Evolutionary conservation across 148 eudicot species (phyloP).

Genomic region (Rhododendron molle): DNA sequence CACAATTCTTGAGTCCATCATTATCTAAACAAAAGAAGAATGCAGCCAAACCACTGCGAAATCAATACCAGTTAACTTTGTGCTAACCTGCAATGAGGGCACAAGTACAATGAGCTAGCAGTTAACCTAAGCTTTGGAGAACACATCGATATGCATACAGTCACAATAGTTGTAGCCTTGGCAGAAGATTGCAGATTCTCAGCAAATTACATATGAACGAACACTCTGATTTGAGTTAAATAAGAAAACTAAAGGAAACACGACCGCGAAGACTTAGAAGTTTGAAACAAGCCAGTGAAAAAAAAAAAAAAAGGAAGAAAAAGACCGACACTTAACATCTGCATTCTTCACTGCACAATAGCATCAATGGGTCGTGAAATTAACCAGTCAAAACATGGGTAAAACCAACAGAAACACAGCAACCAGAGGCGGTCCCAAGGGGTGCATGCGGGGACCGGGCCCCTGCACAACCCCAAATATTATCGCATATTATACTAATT

Average conservation of each 20-base stretch:
- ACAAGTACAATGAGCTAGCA: background rate
- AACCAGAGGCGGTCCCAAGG: no score
- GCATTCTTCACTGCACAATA: background rate
- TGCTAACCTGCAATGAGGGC: background rate
- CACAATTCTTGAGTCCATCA: background rate
- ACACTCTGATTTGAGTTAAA: background rate
- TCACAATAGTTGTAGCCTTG: background rate
- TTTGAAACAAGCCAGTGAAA: background rate
- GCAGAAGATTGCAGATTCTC: background rate
- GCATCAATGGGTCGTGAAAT: background rate
- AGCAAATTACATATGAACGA: background rate
- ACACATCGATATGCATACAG: background rate
- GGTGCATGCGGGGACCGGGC: no score
- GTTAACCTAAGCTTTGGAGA: background rate
- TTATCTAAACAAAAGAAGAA: background rate
- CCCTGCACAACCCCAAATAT: no score
- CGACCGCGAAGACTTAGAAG: background rate
- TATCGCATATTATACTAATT: no score
- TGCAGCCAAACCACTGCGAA: background rate
- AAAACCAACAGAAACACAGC: background rate
- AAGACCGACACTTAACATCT: background rate
- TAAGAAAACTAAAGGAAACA: background rate
- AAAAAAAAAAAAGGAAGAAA: background rate
- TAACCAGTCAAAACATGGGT: background rate
- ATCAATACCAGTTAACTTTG: background rate